These are phyloP conservation scores for Lepidium aucheri DNA, from an alignment of 345 rosid genomes.

Conservation along the genomic window DNA sequence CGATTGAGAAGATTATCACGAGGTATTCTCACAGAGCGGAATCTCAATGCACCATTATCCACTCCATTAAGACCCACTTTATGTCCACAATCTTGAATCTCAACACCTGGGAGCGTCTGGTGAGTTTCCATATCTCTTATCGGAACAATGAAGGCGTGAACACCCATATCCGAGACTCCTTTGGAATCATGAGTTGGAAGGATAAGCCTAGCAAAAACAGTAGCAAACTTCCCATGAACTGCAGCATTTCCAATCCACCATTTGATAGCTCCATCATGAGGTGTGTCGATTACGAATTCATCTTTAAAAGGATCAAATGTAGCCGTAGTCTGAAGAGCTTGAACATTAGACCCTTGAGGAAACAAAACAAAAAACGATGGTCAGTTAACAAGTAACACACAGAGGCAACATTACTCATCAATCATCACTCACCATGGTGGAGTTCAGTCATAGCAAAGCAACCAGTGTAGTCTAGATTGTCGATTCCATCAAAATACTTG, in stretches of 20 bases:
- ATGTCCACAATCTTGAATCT: slow-evolving; percentile 92
- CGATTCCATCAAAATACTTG: slow-evolving; percentile 81
- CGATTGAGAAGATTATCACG: slow-evolving; percentile 96
- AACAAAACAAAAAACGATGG: background rate
- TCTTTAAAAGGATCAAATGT: slow-evolving; percentile 76
- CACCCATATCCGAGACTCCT: slow-evolving; percentile 85
- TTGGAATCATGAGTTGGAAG: slow-evolving; percentile 82
- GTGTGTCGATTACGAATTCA: slow-evolving; percentile 76
- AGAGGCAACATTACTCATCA: background rate
- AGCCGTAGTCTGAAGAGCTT: slow-evolving; percentile 88
- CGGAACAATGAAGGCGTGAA: slow-evolving; percentile 96
- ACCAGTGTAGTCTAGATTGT: slow-evolving; percentile 76
- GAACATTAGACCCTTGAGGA: slow-evolving; percentile 72
- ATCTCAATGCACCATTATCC: slow-evolving; percentile 93
- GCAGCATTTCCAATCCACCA: slow-evolving; percentile 99
- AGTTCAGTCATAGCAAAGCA: slow-evolving; percentile 99
- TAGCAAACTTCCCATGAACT: slow-evolving; percentile 92
- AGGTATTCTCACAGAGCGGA: slow-evolving; percentile 78
- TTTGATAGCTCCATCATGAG: slow-evolving; percentile 91
- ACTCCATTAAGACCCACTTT: slow-evolving; percentile 96
- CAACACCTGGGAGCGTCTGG: slow-evolving; percentile 79
- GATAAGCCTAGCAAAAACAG: slow-evolving; percentile 81
- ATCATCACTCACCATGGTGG: slow-evolving; percentile 66
- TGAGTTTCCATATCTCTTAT: slow-evolving; percentile 82
- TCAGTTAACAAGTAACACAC: too few relatives aligned